These are phyloP conservation scores for Mortierella sp. DNA, from an alignment of 371 early-diverging fungal species.

Conservation along the genomic window DNA sequence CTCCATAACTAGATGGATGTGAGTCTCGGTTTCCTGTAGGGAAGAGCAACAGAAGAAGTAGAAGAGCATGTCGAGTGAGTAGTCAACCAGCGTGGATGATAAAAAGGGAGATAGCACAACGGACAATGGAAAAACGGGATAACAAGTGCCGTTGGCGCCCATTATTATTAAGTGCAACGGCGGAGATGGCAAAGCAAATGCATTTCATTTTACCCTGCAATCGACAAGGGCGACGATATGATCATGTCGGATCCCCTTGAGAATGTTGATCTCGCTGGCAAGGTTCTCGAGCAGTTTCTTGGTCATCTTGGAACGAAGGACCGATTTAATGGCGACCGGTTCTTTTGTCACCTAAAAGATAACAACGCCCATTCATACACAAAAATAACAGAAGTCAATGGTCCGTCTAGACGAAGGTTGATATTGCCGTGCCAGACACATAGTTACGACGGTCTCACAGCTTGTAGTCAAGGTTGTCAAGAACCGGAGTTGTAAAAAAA, in stretches of 20 bases:
- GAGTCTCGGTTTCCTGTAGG: slow-evolving; percentile 84
- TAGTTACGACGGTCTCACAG: no score
- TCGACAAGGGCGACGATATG: slow-evolving; percentile 91
- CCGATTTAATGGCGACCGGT: slow-evolving; percentile 92
- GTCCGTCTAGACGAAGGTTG: not conserved
- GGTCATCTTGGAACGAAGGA: slow-evolving; percentile 87
- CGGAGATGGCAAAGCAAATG: not conserved
- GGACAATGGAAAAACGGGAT: not conserved
- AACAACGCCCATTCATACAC: no score
- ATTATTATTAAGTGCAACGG: not conserved
- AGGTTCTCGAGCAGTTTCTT: slow-evolving; percentile 91
- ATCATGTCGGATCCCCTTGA: slow-evolving; percentile 85
- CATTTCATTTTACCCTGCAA: slow-evolving; percentile 69
- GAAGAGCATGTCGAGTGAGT: not conserved
- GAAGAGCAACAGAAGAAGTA: slow-evolving; percentile 1
- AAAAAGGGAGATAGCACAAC: not conserved
- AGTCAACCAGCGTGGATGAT: not conserved
- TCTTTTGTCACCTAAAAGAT: slow-evolving; percentile 65
- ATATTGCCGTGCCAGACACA: not conserved
- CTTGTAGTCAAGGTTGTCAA: not conserved
- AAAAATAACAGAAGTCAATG: not conserved
- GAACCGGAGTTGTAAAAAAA: not conserved
- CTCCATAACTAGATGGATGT: slow-evolving; percentile 96
- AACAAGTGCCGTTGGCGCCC: not conserved
- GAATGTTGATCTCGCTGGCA: slow-evolving; percentile 92